Conservation (phyloP, 257 asterid species). For the Capsicum pubescens region DNA sequence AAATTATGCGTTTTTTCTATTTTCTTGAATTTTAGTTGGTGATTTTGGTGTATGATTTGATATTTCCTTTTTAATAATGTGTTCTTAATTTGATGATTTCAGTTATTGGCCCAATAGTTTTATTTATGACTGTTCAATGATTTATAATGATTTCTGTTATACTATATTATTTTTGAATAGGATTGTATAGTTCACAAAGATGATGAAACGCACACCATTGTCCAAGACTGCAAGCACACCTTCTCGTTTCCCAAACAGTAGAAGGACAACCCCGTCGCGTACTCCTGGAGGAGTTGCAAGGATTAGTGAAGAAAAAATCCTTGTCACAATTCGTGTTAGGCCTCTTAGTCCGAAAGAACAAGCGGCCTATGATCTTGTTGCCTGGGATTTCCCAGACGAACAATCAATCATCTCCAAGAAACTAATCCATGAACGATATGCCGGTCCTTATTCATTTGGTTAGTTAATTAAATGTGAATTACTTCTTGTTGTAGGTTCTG, state of each 20-base stretch:
- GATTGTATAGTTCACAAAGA: conserved; percentile 7
- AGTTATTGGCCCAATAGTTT: too few species aligned
- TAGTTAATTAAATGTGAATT: conserved; percentile 31
- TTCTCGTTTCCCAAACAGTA: conserved; percentile 45
- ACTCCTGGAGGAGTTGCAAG: conserved; percentile 69
- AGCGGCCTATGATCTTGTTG: conserved; percentile 81
- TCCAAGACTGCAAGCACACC: conserved; percentile 53
- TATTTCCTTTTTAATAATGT: too few species aligned
- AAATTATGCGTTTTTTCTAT: too few species aligned
- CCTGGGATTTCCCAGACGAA: conserved; percentile 80
- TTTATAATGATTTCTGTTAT: not conserved
- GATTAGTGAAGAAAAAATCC: conserved; percentile 76
- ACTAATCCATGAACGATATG: conserved; percentile 71
- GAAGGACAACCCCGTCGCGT: conserved; percentile 60
- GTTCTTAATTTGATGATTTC: too few species aligned
- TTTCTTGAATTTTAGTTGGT: too few species aligned
- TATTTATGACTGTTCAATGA: not conserved
- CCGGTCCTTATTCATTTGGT: conserved; percentile 80
- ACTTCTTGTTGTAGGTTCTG: not conserved
- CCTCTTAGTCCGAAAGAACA: conserved; percentile 86
- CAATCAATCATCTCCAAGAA: conserved; percentile 78
- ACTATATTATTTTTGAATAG: not conserved
- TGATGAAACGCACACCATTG: conserved; percentile 29
- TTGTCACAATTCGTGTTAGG: conserved; percentile 89
- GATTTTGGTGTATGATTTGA: too few species aligned